Evolutionary conservation across 2,329 filamentous ascomycete species (phyloP), one percentile per base, ranked within the genome.

Genomic region (Lachnellula cervina): DNA sequence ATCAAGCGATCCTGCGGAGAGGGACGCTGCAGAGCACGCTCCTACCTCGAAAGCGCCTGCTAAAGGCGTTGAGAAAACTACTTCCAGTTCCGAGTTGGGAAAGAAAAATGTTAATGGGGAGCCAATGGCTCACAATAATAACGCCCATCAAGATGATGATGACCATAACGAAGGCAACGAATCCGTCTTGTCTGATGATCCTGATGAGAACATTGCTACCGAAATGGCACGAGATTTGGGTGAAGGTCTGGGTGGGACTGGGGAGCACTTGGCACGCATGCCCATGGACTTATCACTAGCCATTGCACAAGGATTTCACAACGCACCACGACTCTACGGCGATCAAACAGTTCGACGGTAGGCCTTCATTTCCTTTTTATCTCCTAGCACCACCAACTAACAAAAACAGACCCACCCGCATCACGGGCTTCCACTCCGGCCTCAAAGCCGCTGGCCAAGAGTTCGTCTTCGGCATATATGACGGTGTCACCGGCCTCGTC

Each of bases 291-390:
- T 88, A 2, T 76, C 79, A 0, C 71, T 87, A 42, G 82, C 83
- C 0, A 67, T 88, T 2, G 82, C 83, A 1, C 84, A 88, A 65
- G 86, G 85, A 1, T 88, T 88, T 60, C 85, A 88, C 67, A 89
- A 89, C 60, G 84, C 83, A 0, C 86, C 86, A 1, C 79, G 84
- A 2, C 74, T 89, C 0, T 89, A 89, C 62, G 86, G 85, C 14
- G 86, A 89, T 63, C 79, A 82, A 49, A 88, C 85, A 1, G 86
- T 89, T 1, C 79, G 86, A 3, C 58, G 61, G 49, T 58, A 58
- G 44, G 21, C 32, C 23, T 9, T 4, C 16, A 25, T 17, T 21
- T 19, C 23, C 42, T 19, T 19, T 16, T 47, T 13, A 14, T 17
- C n/a, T 21, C 11, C 21, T 23, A 23, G 7, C 28, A 28, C 4